Evolutionary conservation across 2,329 filamentous ascomycete species (phyloP), one percentile per base, ranked within the genome.

Genomic region (Fusarium lyarnte): DNA sequence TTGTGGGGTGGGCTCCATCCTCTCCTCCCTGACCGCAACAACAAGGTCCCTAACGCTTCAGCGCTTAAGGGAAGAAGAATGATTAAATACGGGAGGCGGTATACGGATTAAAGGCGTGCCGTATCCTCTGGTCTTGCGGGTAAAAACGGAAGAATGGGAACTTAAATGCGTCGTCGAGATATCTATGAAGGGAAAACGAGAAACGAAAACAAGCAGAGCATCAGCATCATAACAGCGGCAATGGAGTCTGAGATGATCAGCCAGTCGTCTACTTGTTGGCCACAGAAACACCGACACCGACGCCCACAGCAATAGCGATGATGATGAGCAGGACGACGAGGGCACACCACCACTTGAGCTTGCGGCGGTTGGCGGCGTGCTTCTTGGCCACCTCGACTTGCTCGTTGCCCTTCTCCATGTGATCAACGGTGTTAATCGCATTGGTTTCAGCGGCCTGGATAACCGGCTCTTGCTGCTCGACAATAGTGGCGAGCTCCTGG

Each of bases 301-400:
- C 85, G 60, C 85, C 88, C 38, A 89, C 79, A 13, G 83, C 85
- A 63, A 90, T 82, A 70, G 84, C 85, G 57, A 91, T 79, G 76
- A 89, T 81, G 79, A 91, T 89, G 79, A 91, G 83, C 27, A 89
- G 74, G 52, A 85, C 84, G 66, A 94, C 85, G 69, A 90, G 82
- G 69, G 93, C 84, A 79, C 91, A 93, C 88, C 89, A 94, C 93
- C 93, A 95, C 86, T 95, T 95, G 83, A 94, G 88, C 85, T 90
- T 93, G 77, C 92, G 88, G 75, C 89, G 87, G 75, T 89, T 87
- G 73, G 88, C 86, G 54, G 92, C 93, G 76, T 88, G 88, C 72
- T 88, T 85, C 74, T 92, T 93, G 66, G 91, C 93, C 78, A 89
- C 86, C 74, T 87, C 87, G 67, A 95, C 88, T 75, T 95, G 88